Conservation (phyloP, 2,329 filamentous ascomycete species). For the Talaromyces sp. region DNA sequence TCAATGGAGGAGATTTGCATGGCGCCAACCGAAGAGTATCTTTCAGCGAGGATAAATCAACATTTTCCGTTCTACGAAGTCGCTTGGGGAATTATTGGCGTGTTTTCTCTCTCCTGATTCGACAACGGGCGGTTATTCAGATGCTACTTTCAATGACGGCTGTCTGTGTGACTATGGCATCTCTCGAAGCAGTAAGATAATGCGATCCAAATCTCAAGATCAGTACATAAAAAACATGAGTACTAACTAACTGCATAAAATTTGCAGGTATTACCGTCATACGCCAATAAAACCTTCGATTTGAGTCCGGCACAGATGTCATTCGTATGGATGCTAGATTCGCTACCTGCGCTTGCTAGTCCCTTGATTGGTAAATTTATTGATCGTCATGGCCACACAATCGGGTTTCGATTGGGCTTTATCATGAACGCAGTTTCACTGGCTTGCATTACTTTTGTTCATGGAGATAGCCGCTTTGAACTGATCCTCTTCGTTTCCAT, state of each 20-base stretch:
- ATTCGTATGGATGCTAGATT: neutral
- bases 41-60: neutral
- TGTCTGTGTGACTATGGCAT: neutral
- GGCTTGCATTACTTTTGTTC: neutral
- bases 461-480: neutral
- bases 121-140: neutral
- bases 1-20: neutral
- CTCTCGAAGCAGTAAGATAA: neutral
- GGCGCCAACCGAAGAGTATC: neutral
- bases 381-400: neutral
- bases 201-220: neutral
- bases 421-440: neutral
- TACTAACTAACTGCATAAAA: neutral
- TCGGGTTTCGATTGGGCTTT: neutral
- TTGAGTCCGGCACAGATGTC: neutral
- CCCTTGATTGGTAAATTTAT: neutral
- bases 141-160: neutral
- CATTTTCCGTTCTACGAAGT: neutral
- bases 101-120: neutral
- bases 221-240: neutral
- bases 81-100: neutral
- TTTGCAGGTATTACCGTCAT: neutral
- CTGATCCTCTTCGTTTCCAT: neutral
- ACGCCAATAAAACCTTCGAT: neutral
- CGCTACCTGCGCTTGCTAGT: neutral